A percentile compares a stretch with the other conserved stretches of the same genome.
Evolutionary conservation across 371 early-diverging fungal species (phyloP).

Genomic region (Mucor lusitanicus): DNA sequence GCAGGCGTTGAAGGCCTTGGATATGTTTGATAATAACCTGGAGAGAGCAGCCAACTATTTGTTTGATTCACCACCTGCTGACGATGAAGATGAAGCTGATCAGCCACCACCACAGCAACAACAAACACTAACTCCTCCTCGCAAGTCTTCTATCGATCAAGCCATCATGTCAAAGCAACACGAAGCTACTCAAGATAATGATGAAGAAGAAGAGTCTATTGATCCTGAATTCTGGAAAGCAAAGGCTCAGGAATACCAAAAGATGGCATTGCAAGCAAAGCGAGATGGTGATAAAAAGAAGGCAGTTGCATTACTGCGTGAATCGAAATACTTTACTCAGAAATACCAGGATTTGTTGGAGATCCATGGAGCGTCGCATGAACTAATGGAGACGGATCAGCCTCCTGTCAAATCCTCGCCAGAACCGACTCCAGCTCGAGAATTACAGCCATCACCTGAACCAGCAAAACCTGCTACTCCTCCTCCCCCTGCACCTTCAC

Average conservation of each 20-base stretch:
- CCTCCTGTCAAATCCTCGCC: neutral
- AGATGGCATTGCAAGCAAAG: slow-evolving; percentile 43
- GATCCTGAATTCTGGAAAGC: slow-evolving; percentile 25
- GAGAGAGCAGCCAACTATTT: slow-evolving; percentile 42
- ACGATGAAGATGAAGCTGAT: neutral
- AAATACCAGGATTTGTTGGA: slow-evolving; percentile 21
- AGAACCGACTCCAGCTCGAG: neutral
- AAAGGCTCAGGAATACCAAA: slow-evolving; percentile 36
- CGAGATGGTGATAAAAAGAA: slow-evolving; percentile 44
- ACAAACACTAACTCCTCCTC: neutral
- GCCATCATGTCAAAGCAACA: neutral
- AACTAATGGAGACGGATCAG: neutral
- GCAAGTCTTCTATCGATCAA: neutral
- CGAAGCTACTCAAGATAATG: neutral
- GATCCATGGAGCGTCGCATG: neutral
- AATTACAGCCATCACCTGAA: neutral
- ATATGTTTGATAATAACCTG: slow-evolving; percentile 30
- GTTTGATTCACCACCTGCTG: slow-evolving; percentile 23
- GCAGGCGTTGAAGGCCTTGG: slow-evolving; percentile 31
- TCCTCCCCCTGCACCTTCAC: neutral
- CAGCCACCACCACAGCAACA: neutral
- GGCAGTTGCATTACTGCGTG: slow-evolving; percentile 38
- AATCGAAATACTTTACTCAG: slow-evolving; percentile 35
- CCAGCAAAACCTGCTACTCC: neutral
- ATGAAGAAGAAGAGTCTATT: slow-evolving; percentile 11